Base-by-base conservation (phyloP, 2,329 filamentous ascomycete species). In the Colletotrichum cuscutae region DNA sequence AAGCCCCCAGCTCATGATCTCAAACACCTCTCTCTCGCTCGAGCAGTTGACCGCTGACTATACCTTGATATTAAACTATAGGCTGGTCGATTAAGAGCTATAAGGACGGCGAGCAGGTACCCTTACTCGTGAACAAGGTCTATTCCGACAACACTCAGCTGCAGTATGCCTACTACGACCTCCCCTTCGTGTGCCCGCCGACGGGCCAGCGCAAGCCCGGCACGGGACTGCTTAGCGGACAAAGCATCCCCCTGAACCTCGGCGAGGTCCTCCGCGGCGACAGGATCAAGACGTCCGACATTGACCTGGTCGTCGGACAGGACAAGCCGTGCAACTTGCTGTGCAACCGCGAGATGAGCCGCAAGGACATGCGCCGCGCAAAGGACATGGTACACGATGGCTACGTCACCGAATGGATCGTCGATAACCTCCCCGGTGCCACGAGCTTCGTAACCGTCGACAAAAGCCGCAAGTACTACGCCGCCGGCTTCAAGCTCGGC, bases 331-430 rank as follows among this genome's bases (percentile, higher is more conserved):
- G 93, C 77, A 90, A 89, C 74, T 89, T 91, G 77, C 88, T 97
- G 12, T 97, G 95, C 83, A 92, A 88, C 49, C 88, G 88, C 63
- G 87, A 92, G 67, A 86, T 97, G 19, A 89, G 89, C 74, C 87
- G 89, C 52, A 86, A 86, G 58, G 92, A 92, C 59, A 82, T 97
- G 71, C 87, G 89, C 77, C 89, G 90, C 79, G 93, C 93, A 5
- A 89, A 89, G 76, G 87, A 95, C 74, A 84, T 97, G 78, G 92
- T 97, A 52, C 89, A 89, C 73, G 89, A 95, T 65, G 94, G 93
- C 46, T 97, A 97, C 81, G 91, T 97, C n/a, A 92, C 92, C 2
- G 95, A 97, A 82, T 97, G 95, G 95, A 97, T 97, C 76, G 93
- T 97, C 75, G 95, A 98, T 82, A 97, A 97, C 78, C 87, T 98